A percentile compares a stretch with the other conserved stretches of the same genome.
These are phyloP conservation scores for Camptophora hylomeconis DNA, from an alignment of 2,329 filamentous ascomycete species.

Conservation along the genomic window DNA sequence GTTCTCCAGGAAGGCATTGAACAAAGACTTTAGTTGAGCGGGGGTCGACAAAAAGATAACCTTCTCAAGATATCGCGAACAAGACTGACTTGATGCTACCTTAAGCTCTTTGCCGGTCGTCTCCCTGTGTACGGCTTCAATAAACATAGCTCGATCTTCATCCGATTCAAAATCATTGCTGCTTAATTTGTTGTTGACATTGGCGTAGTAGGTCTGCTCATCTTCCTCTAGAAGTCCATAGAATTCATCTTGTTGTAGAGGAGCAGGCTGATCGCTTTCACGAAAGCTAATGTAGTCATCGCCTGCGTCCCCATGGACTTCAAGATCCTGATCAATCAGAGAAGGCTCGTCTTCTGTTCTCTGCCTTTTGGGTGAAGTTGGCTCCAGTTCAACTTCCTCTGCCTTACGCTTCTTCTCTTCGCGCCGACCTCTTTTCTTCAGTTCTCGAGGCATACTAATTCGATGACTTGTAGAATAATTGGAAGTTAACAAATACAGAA, in stretches of 20 bases:
- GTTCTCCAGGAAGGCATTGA: conserved; percentile 72
- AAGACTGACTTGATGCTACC: conserved; percentile 88
- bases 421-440: conserved; percentile 33
- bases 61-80: conserved; percentile 83
- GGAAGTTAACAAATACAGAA: too few relatives aligned
- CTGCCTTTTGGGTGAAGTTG: conserved; percentile 26
- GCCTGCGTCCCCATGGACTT: conserved; percentile 15
- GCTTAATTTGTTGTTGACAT: conserved; percentile 79
- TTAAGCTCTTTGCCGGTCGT: conserved; percentile 89
- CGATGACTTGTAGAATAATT: conserved; percentile 2
- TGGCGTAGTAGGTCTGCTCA: conserved; percentile 91
- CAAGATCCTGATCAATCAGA: conserved; percentile 11
- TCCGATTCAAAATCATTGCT: conserved; percentile 69
- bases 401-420: conserved; percentile 25
- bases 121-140: conserved; percentile 76
- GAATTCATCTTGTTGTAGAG: conserved; percentile 53
- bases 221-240: conserved; percentile 86
- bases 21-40: conserved; percentile 72
- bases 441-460: conserved; percentile 30
- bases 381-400: conserved; percentile 22
- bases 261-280: conserved; percentile 11
- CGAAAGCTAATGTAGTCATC: conserved; percentile 28
- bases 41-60: conserved; percentile 70
- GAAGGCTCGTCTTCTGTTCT: conserved; percentile 21
- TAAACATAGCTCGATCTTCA: conserved; percentile 58